A percentile compares a stretch with the other conserved stretches of the same genome.
Evolutionary conservation across 2,329 filamentous ascomycete genomes (phyloP).

Genomic region (Colletotrichum siamense): DNA sequence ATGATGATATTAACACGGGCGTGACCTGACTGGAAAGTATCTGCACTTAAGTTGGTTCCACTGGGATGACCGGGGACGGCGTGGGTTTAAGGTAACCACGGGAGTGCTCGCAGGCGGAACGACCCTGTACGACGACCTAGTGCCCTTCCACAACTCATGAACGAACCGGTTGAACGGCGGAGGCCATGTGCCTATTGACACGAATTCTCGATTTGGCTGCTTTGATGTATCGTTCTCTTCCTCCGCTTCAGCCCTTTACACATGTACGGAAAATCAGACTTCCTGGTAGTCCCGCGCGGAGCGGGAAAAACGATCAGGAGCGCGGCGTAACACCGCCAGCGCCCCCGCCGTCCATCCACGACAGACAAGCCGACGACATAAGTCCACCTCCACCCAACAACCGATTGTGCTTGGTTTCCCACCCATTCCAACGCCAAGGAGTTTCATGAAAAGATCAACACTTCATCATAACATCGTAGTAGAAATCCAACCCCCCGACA

Average conservation of each 20-base stretch:
- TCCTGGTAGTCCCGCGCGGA: background rate
- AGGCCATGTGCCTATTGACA: background rate
- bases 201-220: constrained; percentile 2
- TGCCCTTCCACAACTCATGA: background rate
- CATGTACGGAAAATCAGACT: constrained; percentile 17
- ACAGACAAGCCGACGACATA: background rate
- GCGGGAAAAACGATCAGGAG: background rate
- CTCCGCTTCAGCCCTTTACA: constrained; percentile 1
- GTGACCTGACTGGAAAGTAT: background rate
- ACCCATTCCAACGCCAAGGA: constrained; percentile 11
- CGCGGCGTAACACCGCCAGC: background rate
- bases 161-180: background rate
- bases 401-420: constrained; percentile 14
- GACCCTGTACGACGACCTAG: background rate
- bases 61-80: background rate
- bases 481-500: constrained; percentile 3
- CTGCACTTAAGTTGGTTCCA: background rate
- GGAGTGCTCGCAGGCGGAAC: background rate
- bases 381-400: constrained; percentile 5
- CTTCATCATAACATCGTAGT: constrained; percentile 22
- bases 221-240: background rate
- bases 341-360: background rate
- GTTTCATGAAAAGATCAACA: constrained; percentile 18
- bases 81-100: background rate
- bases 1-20: background rate